phyloP scores from a whole-genome alignment of 2,329 filamentous ascomycete species.

The Pezicula rhizophila region DNA sequence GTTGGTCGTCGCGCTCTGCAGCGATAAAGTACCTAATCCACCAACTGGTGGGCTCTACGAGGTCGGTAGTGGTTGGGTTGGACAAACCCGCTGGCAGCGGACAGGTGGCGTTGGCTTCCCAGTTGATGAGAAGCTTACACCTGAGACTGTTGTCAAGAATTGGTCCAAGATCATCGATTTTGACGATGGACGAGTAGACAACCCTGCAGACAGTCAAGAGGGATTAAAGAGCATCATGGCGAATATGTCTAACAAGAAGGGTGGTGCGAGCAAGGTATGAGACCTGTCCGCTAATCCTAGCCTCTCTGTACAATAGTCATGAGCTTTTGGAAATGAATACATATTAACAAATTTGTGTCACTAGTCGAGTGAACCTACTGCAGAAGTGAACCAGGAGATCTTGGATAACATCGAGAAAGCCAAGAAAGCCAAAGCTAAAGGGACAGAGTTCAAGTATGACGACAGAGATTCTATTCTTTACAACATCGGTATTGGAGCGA shows the following conservation, averaged over 20 bases:
- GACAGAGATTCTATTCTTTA: constrained; percentile 91
- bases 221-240: constrained; percentile 72
- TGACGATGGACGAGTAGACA: constrained; percentile 77
- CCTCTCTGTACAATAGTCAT: constrained; percentile 14
- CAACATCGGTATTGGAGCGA: constrained; percentile 90
- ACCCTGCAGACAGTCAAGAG: constrained; percentile 74
- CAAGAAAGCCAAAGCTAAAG: constrained; percentile 63
- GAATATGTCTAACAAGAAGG: constrained; percentile 74
- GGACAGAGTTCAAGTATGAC: constrained; percentile 74
- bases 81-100: constrained; percentile 90
- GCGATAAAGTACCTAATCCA: constrained; percentile 79
- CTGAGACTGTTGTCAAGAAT: constrained; percentile 72
- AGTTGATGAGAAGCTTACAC: constrained; percentile 73
- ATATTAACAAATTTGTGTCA: constrained; percentile 16
- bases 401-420: constrained; percentile 71
- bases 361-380: constrained; percentile 25
- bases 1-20: constrained; percentile 75
- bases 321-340: constrained; percentile 15
- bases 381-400: constrained; percentile 51
- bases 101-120: constrained; percentile 87
- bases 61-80: constrained; percentile 90
- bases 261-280: constrained; percentile 54
- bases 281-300: constrained; percentile 3
- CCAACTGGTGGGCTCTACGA: constrained; percentile 88
- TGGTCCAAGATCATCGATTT: constrained; percentile 82